Evolutionary conservation across 2,329 filamentous ascomycete genomes (phyloP).

Genomic region (Sordariomycetes sp.): DNA sequence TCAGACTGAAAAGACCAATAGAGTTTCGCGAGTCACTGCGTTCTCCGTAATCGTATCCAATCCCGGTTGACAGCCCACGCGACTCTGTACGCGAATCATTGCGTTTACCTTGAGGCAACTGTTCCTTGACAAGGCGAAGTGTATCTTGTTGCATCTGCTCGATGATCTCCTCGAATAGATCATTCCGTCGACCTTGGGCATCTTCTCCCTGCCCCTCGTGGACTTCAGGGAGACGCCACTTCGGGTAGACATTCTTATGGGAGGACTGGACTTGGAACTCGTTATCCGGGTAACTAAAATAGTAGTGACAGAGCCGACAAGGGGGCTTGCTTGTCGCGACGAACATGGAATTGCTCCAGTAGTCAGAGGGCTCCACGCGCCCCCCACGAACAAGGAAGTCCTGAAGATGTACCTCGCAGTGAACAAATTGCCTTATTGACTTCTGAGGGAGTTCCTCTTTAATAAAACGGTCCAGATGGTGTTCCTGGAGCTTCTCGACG

Average conservation of each 20-base stretch:
- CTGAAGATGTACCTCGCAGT: slow-evolving; percentile 19
- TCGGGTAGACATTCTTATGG: slow-evolving; percentile 22
- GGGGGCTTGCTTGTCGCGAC: slow-evolving; percentile 26
- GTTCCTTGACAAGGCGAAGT: slow-evolving; percentile 12
- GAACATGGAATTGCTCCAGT: slow-evolving; percentile 18
- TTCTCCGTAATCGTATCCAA: not conserved
- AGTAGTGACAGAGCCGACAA: slow-evolving; percentile 22
- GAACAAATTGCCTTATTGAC: slow-evolving; percentile 11
- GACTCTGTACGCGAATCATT: slow-evolving; percentile 7
- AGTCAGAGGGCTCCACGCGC: slow-evolving; percentile 6
- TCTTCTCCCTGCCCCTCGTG: not conserved
- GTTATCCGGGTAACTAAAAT: slow-evolving; percentile 14
- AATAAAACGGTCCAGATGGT: slow-evolving; percentile 10
- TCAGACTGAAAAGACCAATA: too few relatives aligned
- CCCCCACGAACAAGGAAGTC: slow-evolving; percentile 8
- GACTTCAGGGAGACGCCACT: slow-evolving; percentile 19
- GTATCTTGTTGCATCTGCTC: slow-evolving; percentile 32
- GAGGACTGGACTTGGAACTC: slow-evolving; percentile 11
- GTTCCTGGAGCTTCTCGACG: slow-evolving; percentile 8
- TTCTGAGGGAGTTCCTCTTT: not conserved
- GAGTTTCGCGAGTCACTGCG: not conserved
- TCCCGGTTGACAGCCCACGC: not conserved
- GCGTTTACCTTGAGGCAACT: slow-evolving; percentile 3
- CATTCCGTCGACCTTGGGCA: not conserved
- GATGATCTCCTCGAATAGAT: slow-evolving; percentile 10